phyloP scores from a whole-genome alignment of 2,329 filamentous ascomycete species.

The Alternaria panax region DNA sequence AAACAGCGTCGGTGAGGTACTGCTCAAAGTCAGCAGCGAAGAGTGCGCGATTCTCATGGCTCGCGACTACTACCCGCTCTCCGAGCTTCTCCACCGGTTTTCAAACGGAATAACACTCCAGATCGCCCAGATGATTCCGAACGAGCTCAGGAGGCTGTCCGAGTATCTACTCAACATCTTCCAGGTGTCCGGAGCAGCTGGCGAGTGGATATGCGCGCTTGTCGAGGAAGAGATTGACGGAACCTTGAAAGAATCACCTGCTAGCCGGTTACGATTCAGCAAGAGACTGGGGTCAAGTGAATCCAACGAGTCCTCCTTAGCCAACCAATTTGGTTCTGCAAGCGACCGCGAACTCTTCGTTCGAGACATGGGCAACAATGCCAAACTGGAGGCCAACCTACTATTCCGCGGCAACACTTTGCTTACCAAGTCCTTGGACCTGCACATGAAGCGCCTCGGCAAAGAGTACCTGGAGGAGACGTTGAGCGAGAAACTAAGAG shows the following conservation, averaged over 20 bases:
- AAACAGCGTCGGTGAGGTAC: constrained; percentile 80
- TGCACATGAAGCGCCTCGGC: constrained; percentile 92
- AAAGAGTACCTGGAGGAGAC: constrained; percentile 92
- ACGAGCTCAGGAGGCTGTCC: constrained; percentile 78
- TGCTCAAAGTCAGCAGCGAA: constrained; percentile 82
- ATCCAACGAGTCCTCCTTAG: constrained; percentile 61
- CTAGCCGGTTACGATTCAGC: constrained; percentile 72
- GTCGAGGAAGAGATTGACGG: constrained; percentile 98
- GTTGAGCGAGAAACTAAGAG: constrained; percentile 81
- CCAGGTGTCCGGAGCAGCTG: constrained; percentile 83
- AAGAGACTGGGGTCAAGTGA: constrained; percentile 75
- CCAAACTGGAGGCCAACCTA: constrained; percentile 88
- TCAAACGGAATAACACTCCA: constrained; percentile 82
- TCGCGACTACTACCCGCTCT: constrained; percentile 83
- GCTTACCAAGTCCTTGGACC: constrained; percentile 89
- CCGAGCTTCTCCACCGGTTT: constrained; percentile 85
- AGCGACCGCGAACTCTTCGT: constrained; percentile 75
- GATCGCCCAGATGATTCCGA: constrained; percentile 79
- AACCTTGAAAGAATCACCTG: constrained; percentile 79
- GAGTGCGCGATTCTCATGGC: constrained; percentile 89
- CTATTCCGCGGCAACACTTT: constrained; percentile 95
- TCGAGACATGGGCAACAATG: constrained; percentile 78
- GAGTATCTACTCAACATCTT: constrained; percentile 93
- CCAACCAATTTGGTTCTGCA: constrained; percentile 43
- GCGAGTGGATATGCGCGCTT: constrained; percentile 89